Conservation (phyloP, 2,329 filamentous ascomycete genomes). For the Xylaria sp. region DNA sequence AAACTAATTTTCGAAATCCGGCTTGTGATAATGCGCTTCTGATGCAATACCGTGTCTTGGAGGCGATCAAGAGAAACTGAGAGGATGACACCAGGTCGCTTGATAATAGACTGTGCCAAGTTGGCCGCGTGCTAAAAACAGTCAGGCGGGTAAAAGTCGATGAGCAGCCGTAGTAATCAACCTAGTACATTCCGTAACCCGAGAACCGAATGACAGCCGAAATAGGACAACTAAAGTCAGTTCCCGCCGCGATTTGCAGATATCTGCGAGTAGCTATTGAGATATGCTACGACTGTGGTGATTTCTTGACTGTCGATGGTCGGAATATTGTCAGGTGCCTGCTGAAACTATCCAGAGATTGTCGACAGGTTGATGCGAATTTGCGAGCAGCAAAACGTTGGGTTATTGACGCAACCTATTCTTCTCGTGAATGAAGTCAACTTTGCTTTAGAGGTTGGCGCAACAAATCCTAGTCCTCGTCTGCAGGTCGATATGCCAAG, state of each 20-base stretch:
- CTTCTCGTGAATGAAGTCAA: neutral
- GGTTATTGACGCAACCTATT: neutral
- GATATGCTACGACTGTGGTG: constrained; percentile 27
- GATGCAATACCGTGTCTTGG: constrained; percentile 18
- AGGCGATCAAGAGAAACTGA: neutral
- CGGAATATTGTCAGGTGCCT: constrained; percentile 21
- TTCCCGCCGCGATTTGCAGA: constrained; percentile 33
- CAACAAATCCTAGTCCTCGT: constrained; percentile 4
- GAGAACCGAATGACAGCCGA: constrained; percentile 25
- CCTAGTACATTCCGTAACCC: constrained; percentile 30
- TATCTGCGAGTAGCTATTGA: constrained; percentile 7
- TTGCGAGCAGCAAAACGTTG: neutral
- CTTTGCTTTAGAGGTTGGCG: neutral
- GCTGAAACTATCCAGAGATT: constrained; percentile 27
- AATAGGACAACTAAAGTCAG: constrained; percentile 24
- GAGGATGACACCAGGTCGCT: constrained; percentile 12
- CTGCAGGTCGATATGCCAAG: neutral
- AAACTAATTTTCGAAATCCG: constrained; percentile 18
- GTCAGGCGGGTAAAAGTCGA: constrained; percentile 40
- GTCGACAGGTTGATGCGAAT: constrained; percentile 17
- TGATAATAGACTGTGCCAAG: constrained; percentile 12
- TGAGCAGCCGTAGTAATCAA: constrained; percentile 34
- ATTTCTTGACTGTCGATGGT: constrained; percentile 28
- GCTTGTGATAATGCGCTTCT: constrained; percentile 30
- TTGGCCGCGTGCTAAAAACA: constrained; percentile 22